phyloP scores from a whole-genome alignment of 768 basidiomycete species.

The Scleroderma citrinum region DNA sequence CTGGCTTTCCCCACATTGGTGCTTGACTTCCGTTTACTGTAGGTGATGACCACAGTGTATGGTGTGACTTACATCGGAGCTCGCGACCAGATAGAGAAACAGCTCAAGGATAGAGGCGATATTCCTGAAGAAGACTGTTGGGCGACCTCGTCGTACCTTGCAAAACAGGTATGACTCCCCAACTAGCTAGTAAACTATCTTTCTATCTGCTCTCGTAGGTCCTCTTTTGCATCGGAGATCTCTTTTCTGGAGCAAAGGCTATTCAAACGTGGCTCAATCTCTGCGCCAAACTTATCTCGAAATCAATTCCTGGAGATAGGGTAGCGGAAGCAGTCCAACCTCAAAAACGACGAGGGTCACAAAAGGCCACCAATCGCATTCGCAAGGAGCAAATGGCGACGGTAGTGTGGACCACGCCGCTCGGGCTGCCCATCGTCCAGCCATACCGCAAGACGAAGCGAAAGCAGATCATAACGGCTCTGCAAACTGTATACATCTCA shows the following conservation, averaged over 20 bases:
- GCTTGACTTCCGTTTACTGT: neutral
- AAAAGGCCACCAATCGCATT: constrained; percentile 32
- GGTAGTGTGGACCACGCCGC: constrained; percentile 93
- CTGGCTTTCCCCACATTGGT: neutral
- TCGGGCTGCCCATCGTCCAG: constrained; percentile 95
- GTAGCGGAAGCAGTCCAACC: constrained; percentile 38
- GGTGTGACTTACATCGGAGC: constrained; percentile 96
- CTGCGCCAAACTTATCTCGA: constrained; percentile 78
- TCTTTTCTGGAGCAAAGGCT: constrained; percentile 86
- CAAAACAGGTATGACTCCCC: constrained; percentile 49
- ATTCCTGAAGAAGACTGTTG: constrained; percentile 71
- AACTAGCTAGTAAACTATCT: neutral
- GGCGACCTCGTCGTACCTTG: constrained; percentile 70
- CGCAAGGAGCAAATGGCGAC: constrained; percentile 90
- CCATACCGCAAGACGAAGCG: constrained; percentile 83
- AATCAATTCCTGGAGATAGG: constrained; percentile 74
- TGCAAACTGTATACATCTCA: constrained; percentile 86
- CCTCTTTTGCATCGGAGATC: constrained; percentile 78
- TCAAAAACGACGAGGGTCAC: constrained; percentile 4
- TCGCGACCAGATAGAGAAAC: constrained; percentile 88
- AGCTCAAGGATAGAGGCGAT: constrained; percentile 72
- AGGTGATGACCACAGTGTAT: constrained; percentile 99
- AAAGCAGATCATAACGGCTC: constrained; percentile 76
- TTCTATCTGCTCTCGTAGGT: constrained; percentile 34
- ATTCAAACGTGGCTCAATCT: constrained; percentile 91